A percentile compares a stretch with the other conserved stretches of the same genome.
Conservation (phyloP, 352 stramenopile genomes). For the Globisporangium cylindrosporum region DNA sequence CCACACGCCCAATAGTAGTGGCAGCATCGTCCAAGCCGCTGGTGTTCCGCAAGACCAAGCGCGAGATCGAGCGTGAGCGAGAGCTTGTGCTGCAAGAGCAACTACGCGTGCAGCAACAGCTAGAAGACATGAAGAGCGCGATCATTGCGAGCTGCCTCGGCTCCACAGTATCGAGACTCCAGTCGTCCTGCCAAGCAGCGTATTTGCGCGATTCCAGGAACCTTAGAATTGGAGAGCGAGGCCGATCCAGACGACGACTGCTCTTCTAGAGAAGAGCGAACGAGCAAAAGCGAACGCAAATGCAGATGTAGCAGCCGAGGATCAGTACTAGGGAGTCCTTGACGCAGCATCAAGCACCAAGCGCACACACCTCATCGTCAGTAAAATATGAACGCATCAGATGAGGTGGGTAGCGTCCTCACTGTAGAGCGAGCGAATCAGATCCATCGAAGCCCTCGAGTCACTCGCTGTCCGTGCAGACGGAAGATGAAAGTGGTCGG, state of each 20-base stretch:
- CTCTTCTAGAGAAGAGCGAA: slow-evolving; percentile 30
- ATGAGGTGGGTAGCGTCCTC: neutral
- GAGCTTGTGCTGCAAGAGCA: slow-evolving; percentile 25
- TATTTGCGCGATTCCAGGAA: neutral
- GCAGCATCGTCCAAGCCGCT: slow-evolving; percentile 27
- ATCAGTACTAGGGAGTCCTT: neutral
- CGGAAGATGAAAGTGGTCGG: neutral
- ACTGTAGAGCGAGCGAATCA: neutral
- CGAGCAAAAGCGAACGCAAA: neutral
- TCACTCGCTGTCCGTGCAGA: neutral
- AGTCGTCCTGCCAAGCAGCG: slow-evolving; percentile 9
- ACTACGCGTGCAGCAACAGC: slow-evolving; percentile 20
- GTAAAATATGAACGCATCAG: slow-evolving; percentile 9
- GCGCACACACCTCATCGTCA: neutral
- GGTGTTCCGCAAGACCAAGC: slow-evolving; percentile 56
- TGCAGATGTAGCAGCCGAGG: neutral
- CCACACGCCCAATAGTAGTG: slow-evolving; percentile 5
- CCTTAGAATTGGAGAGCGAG: slow-evolving; percentile 18
- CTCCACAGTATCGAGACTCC: slow-evolving; percentile 4
- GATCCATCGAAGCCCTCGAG: neutral
- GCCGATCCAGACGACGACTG: slow-evolving; percentile 31
- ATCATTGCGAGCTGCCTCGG: slow-evolving; percentile 9
- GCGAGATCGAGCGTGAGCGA: slow-evolving; percentile 43
- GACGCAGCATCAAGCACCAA: neutral
- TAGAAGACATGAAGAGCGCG: slow-evolving; percentile 12